These are phyloP conservation scores for Coniochaeta sp. DNA, from an alignment of 2,329 filamentous ascomycete genomes.

Conservation along the genomic window DNA sequence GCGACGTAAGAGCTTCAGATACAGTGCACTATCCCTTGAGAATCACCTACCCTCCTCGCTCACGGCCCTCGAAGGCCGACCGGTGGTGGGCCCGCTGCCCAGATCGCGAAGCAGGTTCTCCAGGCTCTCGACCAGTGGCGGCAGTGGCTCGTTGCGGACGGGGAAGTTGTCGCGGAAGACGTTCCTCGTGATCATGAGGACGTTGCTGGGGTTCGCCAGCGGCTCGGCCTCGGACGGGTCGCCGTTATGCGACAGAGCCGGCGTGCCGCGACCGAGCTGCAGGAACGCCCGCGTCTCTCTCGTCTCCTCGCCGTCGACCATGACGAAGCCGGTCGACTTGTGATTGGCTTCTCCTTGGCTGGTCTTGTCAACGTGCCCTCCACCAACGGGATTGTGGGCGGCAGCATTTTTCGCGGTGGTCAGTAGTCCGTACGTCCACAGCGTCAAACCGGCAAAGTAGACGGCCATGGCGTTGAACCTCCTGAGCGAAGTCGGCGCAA, in stretches of 20 bases:
- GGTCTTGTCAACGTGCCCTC: neutral
- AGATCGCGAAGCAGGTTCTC: constrained; percentile 16
- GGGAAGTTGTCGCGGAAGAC: constrained; percentile 19
- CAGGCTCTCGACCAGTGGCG: constrained; percentile 21
- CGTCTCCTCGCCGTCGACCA: constrained; percentile 18
- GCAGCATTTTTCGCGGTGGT: constrained; percentile 4
- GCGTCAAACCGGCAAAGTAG: constrained; percentile 18
- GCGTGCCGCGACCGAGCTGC: constrained; percentile 15
- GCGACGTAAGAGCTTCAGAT: too few relatives aligned
- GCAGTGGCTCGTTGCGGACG: constrained; percentile 17
- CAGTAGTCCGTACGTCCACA: constrained; percentile 19
- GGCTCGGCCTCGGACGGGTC: constrained; percentile 9
- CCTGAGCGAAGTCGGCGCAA: constrained; percentile 17
- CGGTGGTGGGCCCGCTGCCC: constrained; percentile 11
- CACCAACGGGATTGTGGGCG: neutral
- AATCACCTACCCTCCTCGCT: neutral
- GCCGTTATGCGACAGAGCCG: constrained; percentile 7
- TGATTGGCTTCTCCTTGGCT: neutral
- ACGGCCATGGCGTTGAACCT: constrained; percentile 19
- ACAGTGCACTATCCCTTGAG: neutral
- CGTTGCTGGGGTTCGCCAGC: constrained; percentile 13
- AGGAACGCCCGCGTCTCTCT: constrained; percentile 16
- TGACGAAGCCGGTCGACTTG: constrained; percentile 6
- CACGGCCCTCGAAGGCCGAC: neutral
- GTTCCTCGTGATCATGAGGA: constrained; percentile 13